Percentiles rank a stretch among this genome's conserved stretches.
Conservation (phyloP, 805 yeast species). For the Starmerella asiatica region DNA sequence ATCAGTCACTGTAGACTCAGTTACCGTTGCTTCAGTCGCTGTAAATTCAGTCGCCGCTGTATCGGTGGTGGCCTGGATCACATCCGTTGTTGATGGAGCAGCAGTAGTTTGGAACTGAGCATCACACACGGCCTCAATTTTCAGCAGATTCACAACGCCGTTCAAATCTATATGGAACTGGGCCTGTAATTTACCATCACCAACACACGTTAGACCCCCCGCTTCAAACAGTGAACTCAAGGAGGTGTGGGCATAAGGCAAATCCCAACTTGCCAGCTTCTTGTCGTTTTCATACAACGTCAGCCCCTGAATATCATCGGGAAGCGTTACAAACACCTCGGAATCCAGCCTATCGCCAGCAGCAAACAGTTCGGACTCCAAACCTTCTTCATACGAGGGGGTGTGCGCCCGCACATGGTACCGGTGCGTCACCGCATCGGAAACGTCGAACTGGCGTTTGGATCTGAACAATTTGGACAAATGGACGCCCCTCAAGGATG, state of each 20-base stretch:
- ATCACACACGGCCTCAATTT: conserved; percentile 18
- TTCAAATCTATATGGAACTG: conserved; percentile 13
- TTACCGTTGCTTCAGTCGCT: background rate
- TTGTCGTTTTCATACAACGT: conserved; percentile 31
- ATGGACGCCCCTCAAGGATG: conserved; percentile 69
- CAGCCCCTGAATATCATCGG: conserved; percentile 22
- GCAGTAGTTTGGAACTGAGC: conserved; percentile 10
- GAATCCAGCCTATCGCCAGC: conserved; percentile 24
- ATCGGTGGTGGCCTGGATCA: background rate
- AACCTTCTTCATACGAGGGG: conserved; percentile 15
- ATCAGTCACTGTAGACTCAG: conserved; percentile 6
- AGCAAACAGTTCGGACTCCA: conserved; percentile 20
- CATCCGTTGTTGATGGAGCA: conserved; percentile 5
- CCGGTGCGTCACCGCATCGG: conserved; percentile 42
- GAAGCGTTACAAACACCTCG: conserved; percentile 25
- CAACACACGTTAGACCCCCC: conserved; percentile 13
- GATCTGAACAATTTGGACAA: conserved; percentile 56
- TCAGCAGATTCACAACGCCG: conserved; percentile 15
- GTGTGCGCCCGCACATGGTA: conserved; percentile 29
- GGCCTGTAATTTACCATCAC: conserved; percentile 12
- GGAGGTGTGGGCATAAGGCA: conserved; percentile 19
- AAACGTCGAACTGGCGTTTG: conserved; percentile 39
- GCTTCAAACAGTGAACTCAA: conserved; percentile 23
- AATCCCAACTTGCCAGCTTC: conserved; percentile 24
- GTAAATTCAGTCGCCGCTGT: conserved; percentile 13